Evolutionary conservation across 129 eudicot species (phyloP), one percentile per base, ranked within the genome.

Genomic region (Lactuca sativa): DNA sequence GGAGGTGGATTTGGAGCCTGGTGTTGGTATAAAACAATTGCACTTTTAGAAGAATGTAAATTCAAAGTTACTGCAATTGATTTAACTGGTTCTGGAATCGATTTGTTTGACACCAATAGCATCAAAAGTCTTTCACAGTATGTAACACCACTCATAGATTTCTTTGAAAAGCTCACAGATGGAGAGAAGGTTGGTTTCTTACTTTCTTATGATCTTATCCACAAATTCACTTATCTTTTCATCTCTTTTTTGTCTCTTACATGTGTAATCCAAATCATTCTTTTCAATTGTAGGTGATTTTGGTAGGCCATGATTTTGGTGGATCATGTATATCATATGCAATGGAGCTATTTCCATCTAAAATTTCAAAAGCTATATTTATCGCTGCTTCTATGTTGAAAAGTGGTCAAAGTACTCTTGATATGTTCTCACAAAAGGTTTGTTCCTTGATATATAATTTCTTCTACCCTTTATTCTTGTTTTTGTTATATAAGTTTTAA

Each of bases 1-100:
- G 97, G 98, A 66, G 98, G 98, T 74, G 98, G 98, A 66, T 93
- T 93, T 85, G 98, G 98, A 73, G 98, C 98, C 10, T 93, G 98
- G 98, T 93, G 98, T 80, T 93, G 98, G 98, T 93, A 93, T 63
- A 93, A 93, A 73, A 89, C 90, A 18, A 93, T 93, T 67, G 92
- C 98, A 25, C 83, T 93, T n/a, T 54, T 93, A 15, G 97, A 93
- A 87, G 95, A 89, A 72, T 76, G 69, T 72, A 95, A 95, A 82
- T 90, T 80, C 72, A 85, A 64, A 80, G 98, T 93, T 71, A 89
- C 97, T n/a, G 98, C 98, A 4, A 44, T 93, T 38, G 98, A 93
- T 77, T 80, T 93, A 81, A 83, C 92, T 75, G 98, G 97, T 70
- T 87, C 95, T 47, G 98, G 98, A 60, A 87, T 93, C 52, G 89